phyloP scores from a whole-genome alignment of 1,139 yeast genomes.

The Geotrichum fermentans region DNA sequence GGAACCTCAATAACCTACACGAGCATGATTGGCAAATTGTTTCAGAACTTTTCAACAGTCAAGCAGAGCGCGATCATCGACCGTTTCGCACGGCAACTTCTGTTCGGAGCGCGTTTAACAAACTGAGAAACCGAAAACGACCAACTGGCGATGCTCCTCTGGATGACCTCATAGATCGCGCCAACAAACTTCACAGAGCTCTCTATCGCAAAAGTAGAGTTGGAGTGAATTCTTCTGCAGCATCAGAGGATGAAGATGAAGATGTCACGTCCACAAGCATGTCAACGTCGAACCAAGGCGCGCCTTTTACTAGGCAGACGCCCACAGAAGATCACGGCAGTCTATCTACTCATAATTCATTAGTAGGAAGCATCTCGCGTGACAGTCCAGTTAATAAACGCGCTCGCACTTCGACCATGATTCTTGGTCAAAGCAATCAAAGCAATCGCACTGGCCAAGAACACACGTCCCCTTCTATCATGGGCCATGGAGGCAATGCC shows the following conservation, averaged over 20 bases:
- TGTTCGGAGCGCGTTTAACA: slow-evolving; percentile 16
- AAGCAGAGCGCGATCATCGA: slow-evolving; percentile 12
- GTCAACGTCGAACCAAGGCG: neutral
- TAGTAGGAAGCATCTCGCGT: neutral
- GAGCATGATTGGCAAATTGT: slow-evolving; percentile 17
- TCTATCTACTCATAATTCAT: too few species aligned
- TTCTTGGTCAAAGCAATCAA: neutral
- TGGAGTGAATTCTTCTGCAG: neutral
- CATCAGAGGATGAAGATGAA: slow-evolving; percentile 5
- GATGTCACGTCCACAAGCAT: neutral
- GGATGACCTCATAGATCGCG: slow-evolving; percentile 9
- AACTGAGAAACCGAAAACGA: slow-evolving; percentile 10
- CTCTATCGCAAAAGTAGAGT: slow-evolving; percentile 3
- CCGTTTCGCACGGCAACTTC: slow-evolving; percentile 17
- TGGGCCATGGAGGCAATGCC: neutral
- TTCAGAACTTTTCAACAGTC: slow-evolving; percentile 13
- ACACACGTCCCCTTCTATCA: neutral
- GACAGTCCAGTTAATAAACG: neutral
- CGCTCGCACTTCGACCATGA: neutral
- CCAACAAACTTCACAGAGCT: slow-evolving; percentile 8
- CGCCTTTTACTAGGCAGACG: neutral
- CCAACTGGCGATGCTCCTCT: slow-evolving; percentile 7
- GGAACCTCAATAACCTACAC: slow-evolving; percentile 7
- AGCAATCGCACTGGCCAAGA: neutral
- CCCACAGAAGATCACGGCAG: neutral